Base-by-base conservation (phyloP, 1,284 basidiomycete species). In the Xanthoconium separans region DNA sequence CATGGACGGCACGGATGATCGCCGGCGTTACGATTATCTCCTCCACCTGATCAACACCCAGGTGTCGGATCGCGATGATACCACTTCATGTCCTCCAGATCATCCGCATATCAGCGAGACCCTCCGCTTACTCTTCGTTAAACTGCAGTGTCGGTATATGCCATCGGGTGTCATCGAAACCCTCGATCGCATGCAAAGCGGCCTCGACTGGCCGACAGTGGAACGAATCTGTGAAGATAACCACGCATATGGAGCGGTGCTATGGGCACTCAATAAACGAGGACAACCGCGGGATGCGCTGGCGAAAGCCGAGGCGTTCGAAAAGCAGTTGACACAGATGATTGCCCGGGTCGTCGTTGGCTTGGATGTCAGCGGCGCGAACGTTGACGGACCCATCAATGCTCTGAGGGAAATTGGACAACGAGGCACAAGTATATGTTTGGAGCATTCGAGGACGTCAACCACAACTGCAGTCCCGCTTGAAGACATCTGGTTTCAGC, bases 401-500 rank as follows among this genome's bases (percentile, higher is more conserved):
- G 70, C 75, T 15, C 63, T 93, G 47, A 70, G 77, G 57, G 75
- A 76, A 3, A 76, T 91, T 29, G 81, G 81, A n/a, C 73, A 74
- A 31, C 80, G 81, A 53, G 86, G 85, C 16, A 79, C 87, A 6
- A 68, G 77, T 1, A 77, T 93, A 36, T 95, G 92, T 65, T 68
- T 85, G 36, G 80, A 84, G 57, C 83, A 81, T 55, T 90, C 90
- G 4, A 73, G 75, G 54, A 66, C 61, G 40, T 65, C 70, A 4
- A 71, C 70, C 18, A 65, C 71, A 16, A 68, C 65, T 2, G 75
- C 80, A 10, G 71, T 84, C 12, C 79, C 85, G 2, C 74, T 88
- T 15, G 93, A 95, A 65, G 92, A 97, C 61, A 82, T 95, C 61
- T 98, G 95, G 95, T 95, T 93, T 69, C 82, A 84, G 56, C 76